These are phyloP conservation scores for Suhomyces sp. DNA, from an alignment of 805 yeast genomes.

Conservation along the genomic window DNA sequence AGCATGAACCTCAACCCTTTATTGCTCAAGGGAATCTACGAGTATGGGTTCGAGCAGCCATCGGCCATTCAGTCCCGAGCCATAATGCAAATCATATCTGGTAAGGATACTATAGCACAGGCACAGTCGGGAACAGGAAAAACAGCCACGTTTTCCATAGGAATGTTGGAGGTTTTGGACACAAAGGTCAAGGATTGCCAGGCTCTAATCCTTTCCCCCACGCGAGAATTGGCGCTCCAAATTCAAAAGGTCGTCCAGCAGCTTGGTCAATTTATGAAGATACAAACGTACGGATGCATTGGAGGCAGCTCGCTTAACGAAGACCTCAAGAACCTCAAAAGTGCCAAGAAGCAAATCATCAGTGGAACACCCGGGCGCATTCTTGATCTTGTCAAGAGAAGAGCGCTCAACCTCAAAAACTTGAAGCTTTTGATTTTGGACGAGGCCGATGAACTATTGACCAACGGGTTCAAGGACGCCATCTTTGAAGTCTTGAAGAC, in stretches of 20 bases:
- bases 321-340: conserved; percentile 76
- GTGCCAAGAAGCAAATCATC: conserved; percentile 83
- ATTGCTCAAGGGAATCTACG: conserved; percentile 55
- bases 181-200: conserved; percentile 71
- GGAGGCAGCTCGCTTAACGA: conserved; percentile 93
- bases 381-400: conserved; percentile 89
- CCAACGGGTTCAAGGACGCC: conserved; percentile 93
- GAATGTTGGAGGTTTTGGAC: conserved; percentile 73
- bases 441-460: conserved; percentile 94
- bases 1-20: conserved; percentile 41
- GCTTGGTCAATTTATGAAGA: conserved; percentile 85
- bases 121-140: conserved; percentile 91
- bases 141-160: conserved; percentile 83
- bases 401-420: conserved; percentile 75
- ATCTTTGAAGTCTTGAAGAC: conserved; percentile 86
- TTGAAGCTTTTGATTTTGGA: conserved; percentile 88
- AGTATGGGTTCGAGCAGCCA: conserved; percentile 79
- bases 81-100: conserved; percentile 71
- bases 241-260: conserved; percentile 90
- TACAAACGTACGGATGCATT: conserved; percentile 92
- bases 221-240: conserved; percentile 96
- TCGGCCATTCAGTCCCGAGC: conserved; percentile 83
- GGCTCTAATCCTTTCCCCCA: conserved; percentile 93
- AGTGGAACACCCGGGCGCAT: conserved; percentile 99
- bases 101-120: conserved; percentile 73